A percentile compares a stretch with the other conserved stretches of the same genome.
Conservation (phyloP, 2,329 filamentous ascomycete species). For the Xylariaceae sp. region DNA sequence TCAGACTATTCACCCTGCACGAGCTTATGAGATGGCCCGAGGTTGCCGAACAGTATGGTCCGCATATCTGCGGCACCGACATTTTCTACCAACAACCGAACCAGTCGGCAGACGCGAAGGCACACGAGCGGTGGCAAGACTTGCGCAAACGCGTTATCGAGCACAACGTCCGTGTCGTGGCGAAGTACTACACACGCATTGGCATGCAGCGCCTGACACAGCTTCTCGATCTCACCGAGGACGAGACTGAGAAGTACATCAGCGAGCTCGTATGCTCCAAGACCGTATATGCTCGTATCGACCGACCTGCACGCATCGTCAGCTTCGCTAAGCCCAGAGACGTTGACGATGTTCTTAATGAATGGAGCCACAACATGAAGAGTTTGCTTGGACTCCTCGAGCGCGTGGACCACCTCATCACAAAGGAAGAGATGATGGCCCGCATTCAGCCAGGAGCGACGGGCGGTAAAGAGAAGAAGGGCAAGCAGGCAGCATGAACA, state of each 20-base stretch:
- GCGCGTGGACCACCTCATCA: conserved; percentile 95
- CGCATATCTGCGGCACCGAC: conserved; percentile 81
- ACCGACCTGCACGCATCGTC: conserved; percentile 84
- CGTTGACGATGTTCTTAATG: conserved; percentile 92
- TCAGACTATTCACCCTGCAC: conserved; percentile 90
- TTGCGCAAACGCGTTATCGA: conserved; percentile 97
- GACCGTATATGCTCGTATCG: conserved; percentile 97
- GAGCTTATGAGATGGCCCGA: conserved; percentile 99
- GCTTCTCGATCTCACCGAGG: conserved; percentile 84
- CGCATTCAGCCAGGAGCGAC: conserved; percentile 69
- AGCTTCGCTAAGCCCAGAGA: conserved; percentile 93
- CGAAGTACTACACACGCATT: conserved; percentile 98
- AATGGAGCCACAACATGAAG: conserved; percentile 99
- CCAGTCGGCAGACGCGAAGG: conserved; percentile 69
- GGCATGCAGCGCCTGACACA: conserved; percentile 85
- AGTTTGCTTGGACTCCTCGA: conserved; percentile 78
- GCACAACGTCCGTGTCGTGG: conserved; percentile 95
- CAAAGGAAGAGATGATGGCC: conserved; percentile 99
- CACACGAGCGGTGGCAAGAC: conserved; percentile 83
- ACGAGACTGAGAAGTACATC: conserved; percentile 98
- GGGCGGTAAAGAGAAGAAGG: conserved; percentile 37
- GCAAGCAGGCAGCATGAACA: conserved; percentile 32
- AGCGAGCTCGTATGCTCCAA: conserved; percentile 94
- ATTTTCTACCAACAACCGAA: conserved; percentile 70
- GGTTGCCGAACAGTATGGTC: conserved; percentile 81